Evolutionary conservation across 192 early-diverging fungal genomes (phyloP).

Genomic region (Coemansia sp.): DNA sequence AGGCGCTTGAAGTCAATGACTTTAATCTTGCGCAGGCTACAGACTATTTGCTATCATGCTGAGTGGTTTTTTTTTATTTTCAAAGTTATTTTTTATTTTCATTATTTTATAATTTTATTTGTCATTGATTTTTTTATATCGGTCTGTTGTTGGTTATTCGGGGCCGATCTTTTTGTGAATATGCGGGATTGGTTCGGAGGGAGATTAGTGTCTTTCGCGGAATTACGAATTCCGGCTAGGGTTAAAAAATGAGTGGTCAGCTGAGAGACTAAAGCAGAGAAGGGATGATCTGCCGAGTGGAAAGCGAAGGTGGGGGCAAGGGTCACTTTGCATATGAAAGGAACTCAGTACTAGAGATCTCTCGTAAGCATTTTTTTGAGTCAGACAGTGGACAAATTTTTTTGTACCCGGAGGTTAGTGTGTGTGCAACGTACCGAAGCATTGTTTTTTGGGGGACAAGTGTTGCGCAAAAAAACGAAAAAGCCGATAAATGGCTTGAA

Average conservation of each 20-base stretch:
- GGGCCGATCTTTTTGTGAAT: neutral
- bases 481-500: neutral
- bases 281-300: neutral
- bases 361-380: too few species aligned
- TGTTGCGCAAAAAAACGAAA: neutral
- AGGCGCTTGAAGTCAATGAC: conserved; percentile 57
- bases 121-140: neutral
- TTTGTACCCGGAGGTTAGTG: neutral
- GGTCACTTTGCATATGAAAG: neutral
- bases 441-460: neutral
- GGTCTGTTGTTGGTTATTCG: neutral
- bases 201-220: neutral
- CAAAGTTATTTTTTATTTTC: neutral
- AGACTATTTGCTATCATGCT: conserved; percentile 51
- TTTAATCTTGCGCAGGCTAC: conserved; percentile 54
- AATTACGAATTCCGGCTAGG: neutral
- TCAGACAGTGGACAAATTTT: too few species aligned
- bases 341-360: neutral
- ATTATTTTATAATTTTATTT: neutral
- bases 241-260: neutral
- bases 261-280: neutral
- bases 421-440: neutral
- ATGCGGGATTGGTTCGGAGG: neutral
- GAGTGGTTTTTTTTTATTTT: neutral
- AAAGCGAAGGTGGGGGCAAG: neutral